Conservation (phyloP, 1,139 yeast genomes). For the Geotrichum candidum region DNA sequence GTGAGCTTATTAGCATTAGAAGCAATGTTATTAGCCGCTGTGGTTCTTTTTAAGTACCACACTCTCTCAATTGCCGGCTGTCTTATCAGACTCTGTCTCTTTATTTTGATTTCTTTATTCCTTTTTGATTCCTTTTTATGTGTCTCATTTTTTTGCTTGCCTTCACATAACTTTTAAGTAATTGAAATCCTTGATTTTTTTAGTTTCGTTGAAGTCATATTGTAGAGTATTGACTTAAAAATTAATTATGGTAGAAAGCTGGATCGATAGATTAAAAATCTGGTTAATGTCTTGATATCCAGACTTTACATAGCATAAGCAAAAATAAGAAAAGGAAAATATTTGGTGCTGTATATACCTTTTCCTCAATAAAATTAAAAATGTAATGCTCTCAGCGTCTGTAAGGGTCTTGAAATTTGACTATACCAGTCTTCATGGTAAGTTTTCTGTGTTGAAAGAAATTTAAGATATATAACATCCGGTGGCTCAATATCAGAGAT, state of each 20-base stretch:
- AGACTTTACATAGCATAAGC: too few species aligned
- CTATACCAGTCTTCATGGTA: background rate
- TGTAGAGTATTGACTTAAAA: too few species aligned
- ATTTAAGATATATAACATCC: background rate
- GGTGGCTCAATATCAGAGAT: background rate
- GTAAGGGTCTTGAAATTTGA: background rate
- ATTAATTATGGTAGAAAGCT: too few species aligned
- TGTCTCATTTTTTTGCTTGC: background rate
- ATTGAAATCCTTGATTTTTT: background rate
- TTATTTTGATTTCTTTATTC: background rate
- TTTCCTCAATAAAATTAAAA: too few species aligned
- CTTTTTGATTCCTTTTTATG: background rate
- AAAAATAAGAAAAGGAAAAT: too few species aligned
- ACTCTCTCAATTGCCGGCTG: background rate
- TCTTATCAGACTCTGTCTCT: background rate
- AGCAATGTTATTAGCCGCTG: constrained; percentile 2
- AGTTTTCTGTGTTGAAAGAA: background rate
- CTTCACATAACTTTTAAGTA: background rate
- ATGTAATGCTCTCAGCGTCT: background rate
- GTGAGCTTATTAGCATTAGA: constrained; percentile 8
- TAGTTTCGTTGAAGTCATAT: background rate
- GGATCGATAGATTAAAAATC: too few species aligned
- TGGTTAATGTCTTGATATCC: too few species aligned
- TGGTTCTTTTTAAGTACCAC: background rate
- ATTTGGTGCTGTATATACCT: too few species aligned